phyloP scores from a whole-genome alignment of 768 basidiomycete species.

The Trametes cingulata region DNA sequence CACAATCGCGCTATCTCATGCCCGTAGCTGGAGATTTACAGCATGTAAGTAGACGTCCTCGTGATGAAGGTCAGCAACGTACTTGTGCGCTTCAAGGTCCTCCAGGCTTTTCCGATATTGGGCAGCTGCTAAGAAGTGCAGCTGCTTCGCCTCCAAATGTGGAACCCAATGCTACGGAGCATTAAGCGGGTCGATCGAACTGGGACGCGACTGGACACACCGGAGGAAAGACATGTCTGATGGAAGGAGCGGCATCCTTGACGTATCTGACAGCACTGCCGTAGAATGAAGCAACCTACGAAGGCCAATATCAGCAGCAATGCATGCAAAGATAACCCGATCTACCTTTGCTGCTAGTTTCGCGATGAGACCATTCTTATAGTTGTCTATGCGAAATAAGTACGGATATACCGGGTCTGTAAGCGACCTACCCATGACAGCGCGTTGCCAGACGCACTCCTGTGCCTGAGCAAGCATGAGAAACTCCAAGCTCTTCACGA shows the following conservation, averaged over 20 bases:
- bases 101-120: slow-evolving; percentile 88
- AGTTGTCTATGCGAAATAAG: slow-evolving; percentile 46
- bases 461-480: slow-evolving; percentile 94
- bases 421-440: slow-evolving; percentile 63
- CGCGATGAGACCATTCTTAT: slow-evolving; percentile 81
- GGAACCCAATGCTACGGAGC: slow-evolving; percentile 66
- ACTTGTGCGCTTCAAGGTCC: slow-evolving; percentile 79
- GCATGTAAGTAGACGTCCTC: slow-evolving; percentile 9
- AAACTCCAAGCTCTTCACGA: slow-evolving; percentile 63
- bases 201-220: slow-evolving; percentile 39
- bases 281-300: slow-evolving; percentile 67
- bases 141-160: slow-evolving; percentile 78
- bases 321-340: background rate
- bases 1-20: slow-evolving; percentile 78
- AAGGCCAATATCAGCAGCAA: background rate
- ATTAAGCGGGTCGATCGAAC: background rate
- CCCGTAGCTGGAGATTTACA: slow-evolving; percentile 66
- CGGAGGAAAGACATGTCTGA: slow-evolving; percentile 51
- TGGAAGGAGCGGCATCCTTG: slow-evolving; percentile 43
- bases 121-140: slow-evolving; percentile 88
- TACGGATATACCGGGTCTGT: background rate
- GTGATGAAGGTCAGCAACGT: slow-evolving; percentile 19
- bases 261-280: slow-evolving; percentile 46
- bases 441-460: slow-evolving; percentile 95
- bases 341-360: slow-evolving; percentile 75